Base-by-base conservation (phyloP, 352 stramenopile species). In the Globisporangium yorkense region DNA sequence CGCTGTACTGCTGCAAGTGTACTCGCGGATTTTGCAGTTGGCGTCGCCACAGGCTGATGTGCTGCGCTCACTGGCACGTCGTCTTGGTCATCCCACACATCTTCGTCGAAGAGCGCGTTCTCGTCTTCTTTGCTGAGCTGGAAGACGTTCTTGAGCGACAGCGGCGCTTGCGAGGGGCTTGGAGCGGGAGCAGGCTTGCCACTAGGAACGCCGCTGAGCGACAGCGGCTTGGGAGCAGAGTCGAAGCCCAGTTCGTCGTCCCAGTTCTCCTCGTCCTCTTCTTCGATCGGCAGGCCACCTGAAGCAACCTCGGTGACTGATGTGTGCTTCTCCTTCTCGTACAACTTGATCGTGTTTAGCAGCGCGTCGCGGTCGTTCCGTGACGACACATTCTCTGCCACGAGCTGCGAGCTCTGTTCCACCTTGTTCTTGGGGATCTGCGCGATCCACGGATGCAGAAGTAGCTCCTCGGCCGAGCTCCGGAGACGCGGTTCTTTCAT, bases 401-500 rank as follows among this genome's bases (percentile, higher is more conserved):
- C 77, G 18, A 89, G 67, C 57, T 92, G 85, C 5, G 85, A 87
- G 57, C 83, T 95, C 66, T 95, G 84, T 35, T 94, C 83, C 9
- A 96, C 80, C 59, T 96, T 96, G 57, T 85, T 94, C 39, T 87
- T 85, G 0, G 84, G 87, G 59, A 94, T 94, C 55, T 92, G 84
- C 4, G 80, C 75, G 54, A 97, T 95, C 92, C 92, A 98, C 27
- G 90, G 89, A 59, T 97, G 88, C 37, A 56, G 54, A 3, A 98
- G 70, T 47, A 98, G 77, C 55, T 98, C 87, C 7, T 87, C 75
- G 0, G 90, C 90, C 5, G 83, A 94, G 31, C 69, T 72, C 51
- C 89, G 74, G 35, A 96, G 67, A 29, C 77, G 66, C 20, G 92
- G 88, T 59, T 98, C 87, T 66, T 97, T 97, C 82, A 96, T 93